phyloP scores from a whole-genome alignment of 129 eudicot genomes.

The Helichrysum umbraculigerum region DNA sequence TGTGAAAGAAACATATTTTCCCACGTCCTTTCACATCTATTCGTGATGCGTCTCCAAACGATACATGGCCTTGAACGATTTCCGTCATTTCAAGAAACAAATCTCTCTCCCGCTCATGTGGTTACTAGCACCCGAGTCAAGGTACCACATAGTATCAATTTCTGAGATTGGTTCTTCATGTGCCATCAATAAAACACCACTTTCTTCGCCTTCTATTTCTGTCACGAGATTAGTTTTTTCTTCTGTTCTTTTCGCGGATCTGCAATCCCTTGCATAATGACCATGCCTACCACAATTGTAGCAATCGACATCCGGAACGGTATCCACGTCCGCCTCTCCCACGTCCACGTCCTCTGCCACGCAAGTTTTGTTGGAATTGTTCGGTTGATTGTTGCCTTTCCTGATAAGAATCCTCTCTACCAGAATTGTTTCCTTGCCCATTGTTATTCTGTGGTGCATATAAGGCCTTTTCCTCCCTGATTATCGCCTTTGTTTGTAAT shows the following conservation, averaged over 20 bases:
- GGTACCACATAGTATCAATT: neutral
- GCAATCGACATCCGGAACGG: neutral
- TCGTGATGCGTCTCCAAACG: neutral
- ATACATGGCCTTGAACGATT: neutral
- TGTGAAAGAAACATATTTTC: neutral
- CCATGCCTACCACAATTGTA: neutral
- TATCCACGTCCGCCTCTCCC: neutral
- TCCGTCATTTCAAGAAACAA: neutral
- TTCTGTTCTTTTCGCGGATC: neutral
- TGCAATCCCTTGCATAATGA: neutral
- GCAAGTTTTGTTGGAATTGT: neutral
- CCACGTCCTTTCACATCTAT: slow-evolving; percentile 4
- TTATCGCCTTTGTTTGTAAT: no score
- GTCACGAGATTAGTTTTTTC: neutral
- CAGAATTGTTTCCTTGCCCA: no score
- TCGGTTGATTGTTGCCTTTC: neutral
- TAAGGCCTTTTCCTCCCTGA: no score
- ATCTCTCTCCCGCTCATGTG: neutral
- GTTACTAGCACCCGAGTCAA: neutral
- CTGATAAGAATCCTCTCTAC: neutral
- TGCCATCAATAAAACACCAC: neutral
- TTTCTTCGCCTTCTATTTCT: neutral
- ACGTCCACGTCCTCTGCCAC: neutral
- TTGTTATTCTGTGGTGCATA: no score
- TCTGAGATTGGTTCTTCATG: neutral